phyloP scores from a whole-genome alignment of 176 grass and related monocot genomes.

The Oryza glaberrima region DNA sequence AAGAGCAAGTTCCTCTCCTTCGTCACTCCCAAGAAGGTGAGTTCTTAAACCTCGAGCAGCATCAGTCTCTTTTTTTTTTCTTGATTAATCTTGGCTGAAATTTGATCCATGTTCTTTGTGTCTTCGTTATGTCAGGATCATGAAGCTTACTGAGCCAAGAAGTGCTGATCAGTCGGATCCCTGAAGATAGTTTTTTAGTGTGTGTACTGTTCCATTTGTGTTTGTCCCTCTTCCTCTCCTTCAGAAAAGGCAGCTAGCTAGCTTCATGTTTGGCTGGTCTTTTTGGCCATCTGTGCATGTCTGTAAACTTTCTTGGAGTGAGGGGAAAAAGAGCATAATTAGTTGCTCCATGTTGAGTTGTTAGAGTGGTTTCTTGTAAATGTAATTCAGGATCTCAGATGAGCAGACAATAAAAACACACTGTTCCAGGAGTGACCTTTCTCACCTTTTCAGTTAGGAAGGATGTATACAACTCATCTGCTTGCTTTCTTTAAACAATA shows the following conservation, averaged over 20 bases:
- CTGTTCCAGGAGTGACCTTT: neutral
- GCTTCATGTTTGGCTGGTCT: neutral
- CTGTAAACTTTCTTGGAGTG: conserved; percentile 2
- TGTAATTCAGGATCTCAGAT: neutral
- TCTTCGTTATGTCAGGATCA: conserved; percentile 35
- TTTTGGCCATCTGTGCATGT: neutral
- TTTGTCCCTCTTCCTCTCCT: neutral
- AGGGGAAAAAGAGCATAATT: neutral
- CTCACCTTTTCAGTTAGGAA: neutral
- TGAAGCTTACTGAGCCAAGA: conserved; percentile 25
- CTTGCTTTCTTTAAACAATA: neutral
- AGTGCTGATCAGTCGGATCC: neutral
- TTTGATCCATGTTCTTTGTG: conserved; percentile 1
- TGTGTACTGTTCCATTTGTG: neutral
- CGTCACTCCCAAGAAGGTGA: conserved; percentile 60
- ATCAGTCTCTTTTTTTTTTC: neutral
- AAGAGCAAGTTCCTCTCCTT: conserved; percentile 72
- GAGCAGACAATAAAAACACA: neutral
- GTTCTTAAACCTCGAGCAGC: neutral
- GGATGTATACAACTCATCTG: neutral
- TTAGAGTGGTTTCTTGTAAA: conserved; percentile 1
- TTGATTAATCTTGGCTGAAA: neutral
- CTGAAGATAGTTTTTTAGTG: conserved; percentile 13
- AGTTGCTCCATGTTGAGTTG: neutral
- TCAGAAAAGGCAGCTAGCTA: neutral